phyloP scores from a whole-genome alignment of 1,284 basidiomycete species.

The Apiotrichum akiyoshidainum region DNA sequence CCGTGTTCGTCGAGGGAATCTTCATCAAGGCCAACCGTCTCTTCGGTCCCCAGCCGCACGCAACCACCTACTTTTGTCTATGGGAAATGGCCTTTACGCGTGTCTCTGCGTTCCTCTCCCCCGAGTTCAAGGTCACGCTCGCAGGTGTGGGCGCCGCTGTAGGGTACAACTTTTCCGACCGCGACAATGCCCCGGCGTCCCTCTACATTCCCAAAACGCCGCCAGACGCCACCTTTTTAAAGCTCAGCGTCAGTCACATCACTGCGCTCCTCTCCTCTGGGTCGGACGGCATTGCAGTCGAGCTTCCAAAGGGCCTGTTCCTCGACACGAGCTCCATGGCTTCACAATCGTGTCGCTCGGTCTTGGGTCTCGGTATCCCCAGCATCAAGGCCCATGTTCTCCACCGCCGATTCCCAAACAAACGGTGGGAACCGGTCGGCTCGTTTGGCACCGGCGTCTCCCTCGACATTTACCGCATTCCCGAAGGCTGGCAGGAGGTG shows the following conservation, averaged over 20 bases:
- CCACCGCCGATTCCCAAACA: slow-evolving; percentile 5
- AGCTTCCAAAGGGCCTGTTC: slow-evolving; percentile 61
- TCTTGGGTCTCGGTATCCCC: slow-evolving; percentile 29
- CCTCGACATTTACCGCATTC: slow-evolving; percentile 67
- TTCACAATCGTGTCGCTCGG: slow-evolving; percentile 55
- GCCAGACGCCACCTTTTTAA: slow-evolving; percentile 77
- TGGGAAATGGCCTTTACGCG: slow-evolving; percentile 75
- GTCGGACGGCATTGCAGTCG: slow-evolving; percentile 59
- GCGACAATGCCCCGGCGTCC: slow-evolving; percentile 71
- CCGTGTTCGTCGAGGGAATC: slow-evolving; percentile 66
- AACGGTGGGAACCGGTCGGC: slow-evolving; percentile 67
- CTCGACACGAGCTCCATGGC: slow-evolving; percentile 71
- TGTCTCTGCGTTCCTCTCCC: slow-evolving; percentile 61
- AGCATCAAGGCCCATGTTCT: slow-evolving; percentile 25
- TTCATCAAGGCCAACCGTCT: slow-evolving; percentile 76
- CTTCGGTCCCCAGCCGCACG: slow-evolving; percentile 81
- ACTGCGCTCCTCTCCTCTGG: slow-evolving; percentile 60
- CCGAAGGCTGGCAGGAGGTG: slow-evolving; percentile 58
- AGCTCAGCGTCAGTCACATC: slow-evolving; percentile 58
- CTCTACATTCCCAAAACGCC: slow-evolving; percentile 63
- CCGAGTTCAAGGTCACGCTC: slow-evolving; percentile 59
- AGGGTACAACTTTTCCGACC: slow-evolving; percentile 66
- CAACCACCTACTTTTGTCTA: slow-evolving; percentile 78
- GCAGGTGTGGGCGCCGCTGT: slow-evolving; percentile 61
- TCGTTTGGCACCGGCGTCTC: slow-evolving; percentile 58